phyloP scores from a whole-genome alignment of 179 eudicot genomes.

The Beta lomatogona region DNA sequence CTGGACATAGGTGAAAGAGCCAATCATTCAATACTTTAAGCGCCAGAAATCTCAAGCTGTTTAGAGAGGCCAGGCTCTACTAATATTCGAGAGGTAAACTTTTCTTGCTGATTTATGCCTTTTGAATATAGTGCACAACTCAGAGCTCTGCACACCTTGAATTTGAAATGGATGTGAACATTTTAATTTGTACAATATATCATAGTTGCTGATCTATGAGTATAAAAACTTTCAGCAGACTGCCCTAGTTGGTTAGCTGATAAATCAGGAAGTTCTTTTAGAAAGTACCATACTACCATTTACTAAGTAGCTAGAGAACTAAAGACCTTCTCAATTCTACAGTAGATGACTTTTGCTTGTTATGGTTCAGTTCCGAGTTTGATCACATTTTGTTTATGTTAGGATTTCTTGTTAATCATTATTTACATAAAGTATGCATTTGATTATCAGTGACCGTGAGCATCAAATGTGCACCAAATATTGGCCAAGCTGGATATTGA shows the following conservation, averaged over 20 bases:
- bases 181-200: neutral
- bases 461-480: neutral
- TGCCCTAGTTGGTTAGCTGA: neutral
- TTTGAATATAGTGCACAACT: neutral
- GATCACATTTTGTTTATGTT: neutral
- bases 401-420: neutral
- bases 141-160: neutral
- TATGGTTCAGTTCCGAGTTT: neutral
- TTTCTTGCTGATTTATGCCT: neutral
- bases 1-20: conserved; percentile 71
- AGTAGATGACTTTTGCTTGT: neutral
- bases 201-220: neutral
- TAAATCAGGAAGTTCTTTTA: neutral
- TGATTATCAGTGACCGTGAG: neutral
- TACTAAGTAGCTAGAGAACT: neutral
- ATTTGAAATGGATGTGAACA: neutral
- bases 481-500: neutral
- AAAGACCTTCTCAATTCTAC: neutral
- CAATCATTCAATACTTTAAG: conserved; percentile 70
- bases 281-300: neutral
- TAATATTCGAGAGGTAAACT: conserved; percentile 2
- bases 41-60: conserved; percentile 75
- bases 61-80: conserved; percentile 16
- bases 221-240: neutral
- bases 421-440: neutral